phyloP scores from a whole-genome alignment of 176 grass and related monocot species.

The Juncus inflexus region DNA sequence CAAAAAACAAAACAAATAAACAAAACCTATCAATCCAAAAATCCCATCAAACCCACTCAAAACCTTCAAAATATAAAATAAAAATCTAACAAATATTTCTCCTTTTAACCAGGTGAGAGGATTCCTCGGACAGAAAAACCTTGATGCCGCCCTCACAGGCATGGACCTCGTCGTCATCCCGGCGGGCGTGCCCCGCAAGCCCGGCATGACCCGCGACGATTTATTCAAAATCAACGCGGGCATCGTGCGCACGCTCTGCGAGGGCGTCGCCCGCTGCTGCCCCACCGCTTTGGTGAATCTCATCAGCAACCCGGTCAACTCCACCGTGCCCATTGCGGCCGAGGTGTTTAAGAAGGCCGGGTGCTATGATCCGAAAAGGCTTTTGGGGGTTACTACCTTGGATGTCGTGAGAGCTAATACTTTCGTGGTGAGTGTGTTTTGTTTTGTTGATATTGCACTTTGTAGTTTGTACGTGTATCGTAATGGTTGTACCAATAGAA shows the following conservation, averaged over 20 bases:
- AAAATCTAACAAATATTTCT: background rate
- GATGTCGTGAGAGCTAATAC: constrained; percentile 98
- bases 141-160: constrained; percentile 83
- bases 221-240: constrained; percentile 97
- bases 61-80: background rate
- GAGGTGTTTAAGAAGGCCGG: constrained; percentile 98
- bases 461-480: no score
- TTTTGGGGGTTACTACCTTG: constrained; percentile 92
- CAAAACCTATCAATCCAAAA: background rate
- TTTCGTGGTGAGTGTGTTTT: constrained; percentile 72
- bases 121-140: constrained; percentile 66
- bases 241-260: constrained; percentile 71
- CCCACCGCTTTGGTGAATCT: constrained; percentile 77
- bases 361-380: constrained; percentile 73
- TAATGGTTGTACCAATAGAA: no score
- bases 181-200: constrained; percentile 89
- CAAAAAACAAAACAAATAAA: no score
- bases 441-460: background rate
- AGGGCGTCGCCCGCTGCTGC: constrained; percentile 72
- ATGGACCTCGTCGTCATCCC: constrained; percentile 97
- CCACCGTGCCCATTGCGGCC: constrained; percentile 90
- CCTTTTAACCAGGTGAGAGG: constrained; percentile 59
- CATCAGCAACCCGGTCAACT: constrained; percentile 99
- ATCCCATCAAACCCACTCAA: background rate
- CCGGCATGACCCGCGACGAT: constrained; percentile 99